A percentile compares a stretch with the other conserved stretches of the same genome.
Conservation (phyloP, 768 basidiomycete species). For the Hemileccinum impolitum region DNA sequence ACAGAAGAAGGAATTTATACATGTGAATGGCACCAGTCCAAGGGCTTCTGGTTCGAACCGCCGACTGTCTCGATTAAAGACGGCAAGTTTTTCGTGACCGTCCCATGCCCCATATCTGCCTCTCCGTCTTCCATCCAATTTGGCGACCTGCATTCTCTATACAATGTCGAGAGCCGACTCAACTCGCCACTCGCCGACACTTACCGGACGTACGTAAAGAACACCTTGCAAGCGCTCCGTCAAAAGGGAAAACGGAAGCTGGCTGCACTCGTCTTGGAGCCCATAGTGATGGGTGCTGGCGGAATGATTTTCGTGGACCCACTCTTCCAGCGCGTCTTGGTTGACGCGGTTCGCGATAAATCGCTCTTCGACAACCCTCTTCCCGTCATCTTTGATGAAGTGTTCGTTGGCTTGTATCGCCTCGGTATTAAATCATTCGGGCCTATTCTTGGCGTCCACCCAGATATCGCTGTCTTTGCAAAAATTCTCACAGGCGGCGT, state of each 20-base stretch:
- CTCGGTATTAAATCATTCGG: constrained; percentile 67
- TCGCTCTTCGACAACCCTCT: constrained; percentile 47
- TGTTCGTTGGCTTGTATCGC: constrained; percentile 91
- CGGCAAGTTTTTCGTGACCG: constrained; percentile 49
- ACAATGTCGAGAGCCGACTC: constrained; percentile 65
- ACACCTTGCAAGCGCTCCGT: constrained; percentile 47
- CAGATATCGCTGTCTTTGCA: constrained; percentile 90
- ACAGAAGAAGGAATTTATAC: constrained; percentile 88
- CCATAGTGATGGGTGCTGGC: constrained; percentile 90
- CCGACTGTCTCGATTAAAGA: constrained; percentile 70
- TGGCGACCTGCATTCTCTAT: constrained; percentile 55
- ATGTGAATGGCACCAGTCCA: constrained; percentile 93
- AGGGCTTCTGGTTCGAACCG: constrained; percentile 92
- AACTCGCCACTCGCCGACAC: constrained; percentile 54
- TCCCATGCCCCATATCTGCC: constrained; percentile 49
- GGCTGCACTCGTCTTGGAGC: constrained; percentile 85
- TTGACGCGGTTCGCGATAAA: constrained; percentile 70
- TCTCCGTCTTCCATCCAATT: constrained; percentile 22
- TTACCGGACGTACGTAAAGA: constrained; percentile 59
- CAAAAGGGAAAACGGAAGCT: constrained; percentile 40
- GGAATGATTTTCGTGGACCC: constrained; percentile 99
- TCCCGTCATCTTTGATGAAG: constrained; percentile 94
- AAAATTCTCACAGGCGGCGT: constrained; percentile 94
- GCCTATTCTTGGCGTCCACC: constrained; percentile 64
- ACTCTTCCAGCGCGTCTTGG: constrained; percentile 84